Base-by-base conservation (phyloP, 2,329 filamentous ascomycete genomes). In the Arthroderma sp. region DNA sequence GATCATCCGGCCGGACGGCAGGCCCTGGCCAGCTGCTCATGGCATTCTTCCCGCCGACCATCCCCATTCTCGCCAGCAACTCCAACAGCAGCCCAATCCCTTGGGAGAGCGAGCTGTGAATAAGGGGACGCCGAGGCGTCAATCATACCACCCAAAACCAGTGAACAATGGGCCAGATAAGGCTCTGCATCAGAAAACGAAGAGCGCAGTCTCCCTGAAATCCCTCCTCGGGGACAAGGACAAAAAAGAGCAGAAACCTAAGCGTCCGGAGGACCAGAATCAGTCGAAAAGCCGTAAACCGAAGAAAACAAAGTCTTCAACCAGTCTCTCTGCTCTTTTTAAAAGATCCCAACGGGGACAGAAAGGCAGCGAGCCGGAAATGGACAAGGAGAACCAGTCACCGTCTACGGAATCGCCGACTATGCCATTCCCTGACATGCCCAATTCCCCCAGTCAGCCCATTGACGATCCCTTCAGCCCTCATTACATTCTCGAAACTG, bases 301-400 rank as follows among this genome's bases (percentile, higher is more conserved):
- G 3, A 78, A 77, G 62, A 93, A 89, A 68, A 76, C 76, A 33
- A 94, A 89, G 63, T 94, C 88, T 0, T 75, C 83, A 3, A 83
- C 83, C 30, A 93, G 87, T 59, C 71, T 96, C n/a, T 78, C 78
- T 0, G 78, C 74, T 4, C 74, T 95, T 44, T 74, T 94, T 42
- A 79, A 78, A 46, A 80, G 82, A 46, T 86, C 85, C 6, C 72
- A 80, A 43, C 85, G 80, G 56, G 81, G 77, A 51, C 64, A 82
- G 27, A 74, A 77, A 50, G 74, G 77, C 8, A 74, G 77, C 5
- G 68, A 72, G 43, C 63, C 68, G 27, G 69, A 68, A 34, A 62
- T 66, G 36, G 64, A 89, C 61, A 94, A 94, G 64, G 87, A 94
- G 63, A 94, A 94, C 60, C 74, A 73, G 44, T 80, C 75, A 30